Evolutionary conservation across 768 basidiomycete genomes (phyloP), one percentile per base, ranked within the genome.

Genomic region (Boletales sp.): DNA sequence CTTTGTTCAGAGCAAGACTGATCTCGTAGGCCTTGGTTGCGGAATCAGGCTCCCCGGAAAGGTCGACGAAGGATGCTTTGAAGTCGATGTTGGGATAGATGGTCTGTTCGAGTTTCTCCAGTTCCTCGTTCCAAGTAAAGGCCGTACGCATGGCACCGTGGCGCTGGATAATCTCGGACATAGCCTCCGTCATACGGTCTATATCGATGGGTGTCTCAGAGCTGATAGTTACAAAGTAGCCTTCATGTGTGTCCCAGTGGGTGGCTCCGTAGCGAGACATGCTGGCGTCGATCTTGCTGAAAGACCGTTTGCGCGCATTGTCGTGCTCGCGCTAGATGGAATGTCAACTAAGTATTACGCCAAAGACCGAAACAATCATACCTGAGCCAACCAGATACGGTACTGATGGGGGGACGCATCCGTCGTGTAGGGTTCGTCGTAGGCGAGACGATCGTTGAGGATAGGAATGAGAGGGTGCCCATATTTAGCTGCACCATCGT

Each of bases 221-320:
- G 19, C 39, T 21, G 35, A 61, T 17, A 11, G 48, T 58, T 34
- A 58, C 48, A 5, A 61, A 54, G 48, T 55, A 58, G 31, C 65
- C 61, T 39, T 66, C 65, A 15, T 66, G 65, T 4, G 65, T 65
- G 36, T 65, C 65, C 63, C 65, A 67, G 12, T 66, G 65, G 19
- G 65, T 67, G 18, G 66, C 65, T n/a, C 66, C 63, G 17, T 63
- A 63, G 36, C 66, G 66, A 40, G 63, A 61, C 66, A 68, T 67
- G 28, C 44, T 64, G 30, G 59, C 50, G 14, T 65, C 62, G n/a
- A 67, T 65, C 46, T 63, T 62, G 42, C 53, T 65, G 15, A 59
- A 55, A 11, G 57, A 39, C 21, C 66, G 64, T 44, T 59, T 65
- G 36, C 63, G 59, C 41, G 63, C 57, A 41, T 67, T 67, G 41